Conservation (phyloP, 495 filamentous ascomycete genomes). For the Talaromyces adpressus region DNA sequence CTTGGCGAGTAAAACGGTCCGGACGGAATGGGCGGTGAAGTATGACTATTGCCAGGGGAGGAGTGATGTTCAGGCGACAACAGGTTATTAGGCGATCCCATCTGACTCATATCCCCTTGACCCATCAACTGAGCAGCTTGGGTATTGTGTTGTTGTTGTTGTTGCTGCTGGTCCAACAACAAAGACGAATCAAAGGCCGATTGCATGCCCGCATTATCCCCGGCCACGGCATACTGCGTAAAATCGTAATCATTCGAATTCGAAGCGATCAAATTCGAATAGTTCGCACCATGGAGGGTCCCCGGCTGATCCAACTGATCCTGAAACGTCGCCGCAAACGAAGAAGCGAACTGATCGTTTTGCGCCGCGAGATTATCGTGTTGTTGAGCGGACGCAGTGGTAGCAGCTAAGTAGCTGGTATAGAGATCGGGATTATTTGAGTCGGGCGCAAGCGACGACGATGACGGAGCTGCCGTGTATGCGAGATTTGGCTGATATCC, state of each 20-base stretch:
- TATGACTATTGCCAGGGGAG: conserved; percentile 37
- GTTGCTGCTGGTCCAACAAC: conserved; percentile 41
- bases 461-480: conserved; percentile 12
- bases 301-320: conserved; percentile 28
- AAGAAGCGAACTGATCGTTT: conserved; percentile 29
- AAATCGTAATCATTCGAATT: conserved; percentile 33
- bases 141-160: conserved; percentile 27
- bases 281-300: conserved; percentile 30
- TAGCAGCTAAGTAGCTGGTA: conserved; percentile 21
- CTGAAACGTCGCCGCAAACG: conserved; percentile 30
- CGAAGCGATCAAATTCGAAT: conserved; percentile 32
- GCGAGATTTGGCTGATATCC: conserved; percentile 20
- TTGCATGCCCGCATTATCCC: conserved; percentile 23
- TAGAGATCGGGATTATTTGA: conserved; percentile 20
- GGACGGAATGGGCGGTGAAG: conserved; percentile 46
- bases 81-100: conserved; percentile 64
- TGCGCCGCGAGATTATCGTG: conserved; percentile 25
- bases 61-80: conserved; percentile 58
- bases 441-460: conserved; percentile 13
- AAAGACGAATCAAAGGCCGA: conserved; percentile 30
- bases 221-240: conserved; percentile 29
- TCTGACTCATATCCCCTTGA: conserved; percentile 62
- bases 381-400: conserved; percentile 18
- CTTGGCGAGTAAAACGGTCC: conserved; percentile 49
- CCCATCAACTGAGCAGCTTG: conserved; percentile 39